Evolutionary conservation across 1,139 yeast species (phyloP).

Genomic region (Geotrichum phurueaensis): DNA sequence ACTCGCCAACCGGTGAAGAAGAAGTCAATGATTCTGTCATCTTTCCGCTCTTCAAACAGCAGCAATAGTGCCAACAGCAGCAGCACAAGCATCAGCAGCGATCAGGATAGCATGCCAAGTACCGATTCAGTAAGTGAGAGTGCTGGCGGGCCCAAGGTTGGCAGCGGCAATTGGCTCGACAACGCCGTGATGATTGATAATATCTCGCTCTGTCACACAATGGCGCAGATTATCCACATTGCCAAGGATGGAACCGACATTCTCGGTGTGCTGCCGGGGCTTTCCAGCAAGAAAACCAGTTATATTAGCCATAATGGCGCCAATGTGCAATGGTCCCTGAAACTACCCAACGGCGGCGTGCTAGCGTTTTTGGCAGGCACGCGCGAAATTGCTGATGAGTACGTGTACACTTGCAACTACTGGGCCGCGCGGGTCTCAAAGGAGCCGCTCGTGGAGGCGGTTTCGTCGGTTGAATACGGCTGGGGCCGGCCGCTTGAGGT

Average conservation of each 20-base stretch:
- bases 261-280: constrained; percentile 15
- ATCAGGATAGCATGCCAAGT: background rate
- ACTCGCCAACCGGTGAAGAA: constrained; percentile 1
- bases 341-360: constrained; percentile 35
- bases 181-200: constrained; percentile 33
- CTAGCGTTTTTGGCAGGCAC: constrained; percentile 50
- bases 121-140: background rate
- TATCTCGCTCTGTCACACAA: constrained; percentile 32
- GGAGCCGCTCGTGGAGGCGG: constrained; percentile 57
- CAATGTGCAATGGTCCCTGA: constrained; percentile 32
- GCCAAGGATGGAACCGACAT: constrained; percentile 16
- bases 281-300: constrained; percentile 5
- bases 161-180: constrained; percentile 64
- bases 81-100: background rate
- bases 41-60: background rate
- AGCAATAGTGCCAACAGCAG: background rate
- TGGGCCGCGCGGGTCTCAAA: constrained; percentile 87
- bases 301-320: constrained; percentile 17
- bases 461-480: constrained; percentile 75
- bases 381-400: constrained; percentile 61
- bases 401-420: constrained; percentile 73
- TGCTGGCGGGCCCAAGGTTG: constrained; percentile 32
- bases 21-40: background rate
- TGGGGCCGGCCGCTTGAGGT: constrained; percentile 47
- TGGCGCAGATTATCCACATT: constrained; percentile 29